Base-by-base conservation (phyloP, 371 early-diverging fungal species). In the Mucor velutinosus region DNA sequence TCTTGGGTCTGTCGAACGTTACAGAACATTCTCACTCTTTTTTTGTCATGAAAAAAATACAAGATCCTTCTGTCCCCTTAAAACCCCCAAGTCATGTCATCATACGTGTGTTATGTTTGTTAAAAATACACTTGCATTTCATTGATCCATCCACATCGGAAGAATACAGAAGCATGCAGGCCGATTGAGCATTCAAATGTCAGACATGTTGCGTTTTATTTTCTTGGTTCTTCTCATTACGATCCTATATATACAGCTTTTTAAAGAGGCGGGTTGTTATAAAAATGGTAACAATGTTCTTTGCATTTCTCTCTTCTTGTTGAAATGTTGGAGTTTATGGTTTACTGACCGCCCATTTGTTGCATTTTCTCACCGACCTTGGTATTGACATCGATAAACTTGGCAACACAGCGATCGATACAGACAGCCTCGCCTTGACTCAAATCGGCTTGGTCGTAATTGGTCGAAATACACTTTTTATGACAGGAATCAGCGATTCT, bases 391-490 rank as follows among this genome's bases (percentile, higher is more conserved):
- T 93, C 87, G 70, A 95, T 85, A 76, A 86, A 94, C 79, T 95
- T 95, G 60, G 87, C 73, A 19, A 93, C 95, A 74, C 96, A 95
- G 60, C 95, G 89, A 74, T 97, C 96, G 45, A 93, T 84, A 79
- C 97, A 97, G 15, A 94, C 94, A 10, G 95, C 90, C 81, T 97
- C 97, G 56, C 95, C 97, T 82, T 95, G 95, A 69, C 87, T 92
- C 64, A 96, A 82, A 56, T 94, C 94, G 25, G 83, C 87, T 67
- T 94, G 93, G 59, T 70, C 77, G 74, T 96, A 95, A 51, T 67
- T 62, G 67, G 85, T 83, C 17, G 89, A 82, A 29, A 67, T 90
- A 79, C 97, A 97, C 77, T 97, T 96, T 57, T 79, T 69, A 77
- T 93, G 88, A 86, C 97, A 97, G 25, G 90, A 84, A 49, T 90